These are phyloP conservation scores for Tetracladium maxilliforme DNA, from an alignment of 2,329 filamentous ascomycete genomes.

Conservation along the genomic window DNA sequence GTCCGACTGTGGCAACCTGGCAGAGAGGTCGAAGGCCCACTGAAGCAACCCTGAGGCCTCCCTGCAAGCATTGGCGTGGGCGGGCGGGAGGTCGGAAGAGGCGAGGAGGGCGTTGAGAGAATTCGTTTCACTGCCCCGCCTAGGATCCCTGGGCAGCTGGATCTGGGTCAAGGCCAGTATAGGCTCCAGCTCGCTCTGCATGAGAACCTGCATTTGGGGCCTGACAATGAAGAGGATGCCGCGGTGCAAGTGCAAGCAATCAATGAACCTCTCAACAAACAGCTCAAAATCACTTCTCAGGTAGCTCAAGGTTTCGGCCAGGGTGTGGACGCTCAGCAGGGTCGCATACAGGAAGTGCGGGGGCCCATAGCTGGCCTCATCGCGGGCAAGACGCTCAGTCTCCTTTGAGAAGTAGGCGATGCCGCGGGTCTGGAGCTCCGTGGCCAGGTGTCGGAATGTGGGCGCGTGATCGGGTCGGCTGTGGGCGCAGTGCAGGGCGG, in stretches of 20 bases:
- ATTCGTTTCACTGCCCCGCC: no score
- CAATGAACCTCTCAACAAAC: constrained; percentile 15
- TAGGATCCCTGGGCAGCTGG: constrained; percentile 6
- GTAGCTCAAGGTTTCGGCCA: constrained; percentile 16
- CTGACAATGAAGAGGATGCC: constrained; percentile 6
- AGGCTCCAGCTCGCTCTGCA: constrained; percentile 11
- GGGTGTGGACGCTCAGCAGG: constrained; percentile 16
- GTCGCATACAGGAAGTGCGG: constrained; percentile 19
- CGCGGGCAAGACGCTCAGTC: constrained; percentile 14
- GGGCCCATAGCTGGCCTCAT: no score
- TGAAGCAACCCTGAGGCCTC: constrained; percentile 12
- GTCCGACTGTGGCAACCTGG: constrained; percentile 4
- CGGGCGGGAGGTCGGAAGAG: constrained; percentile 4
- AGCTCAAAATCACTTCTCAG: constrained; percentile 8
- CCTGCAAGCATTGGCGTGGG: constrained; percentile 7
- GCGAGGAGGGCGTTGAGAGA: no score
- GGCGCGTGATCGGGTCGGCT: constrained; percentile 9
- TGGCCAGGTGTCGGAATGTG: constrained; percentile 10
- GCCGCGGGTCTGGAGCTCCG: constrained; percentile 16
- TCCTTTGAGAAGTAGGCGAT: constrained; percentile 12
- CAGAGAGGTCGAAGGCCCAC: constrained; percentile 11
- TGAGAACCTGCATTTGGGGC: constrained; percentile 12
- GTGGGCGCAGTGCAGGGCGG: constrained; percentile 17
- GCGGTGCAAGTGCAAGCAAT: constrained; percentile 11
- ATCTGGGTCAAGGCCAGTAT: constrained; percentile 12